A percentile compares a stretch with the other conserved stretches of the same genome.
Conservation (phyloP, 208 protist genomes). For the Crithidia sp. region DNA sequence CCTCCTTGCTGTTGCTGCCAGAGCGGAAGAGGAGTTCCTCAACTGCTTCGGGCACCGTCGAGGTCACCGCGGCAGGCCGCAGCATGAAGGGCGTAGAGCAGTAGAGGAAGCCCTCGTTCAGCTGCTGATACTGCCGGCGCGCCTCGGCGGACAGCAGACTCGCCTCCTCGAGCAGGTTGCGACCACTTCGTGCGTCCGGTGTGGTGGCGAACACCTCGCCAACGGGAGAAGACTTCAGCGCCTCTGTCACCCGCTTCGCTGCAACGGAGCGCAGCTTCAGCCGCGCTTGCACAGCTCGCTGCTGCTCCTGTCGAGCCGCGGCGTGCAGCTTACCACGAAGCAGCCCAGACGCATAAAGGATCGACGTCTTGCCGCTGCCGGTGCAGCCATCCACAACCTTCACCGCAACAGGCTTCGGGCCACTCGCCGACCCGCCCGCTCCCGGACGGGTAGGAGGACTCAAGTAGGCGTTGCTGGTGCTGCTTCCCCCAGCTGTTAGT, state of each 20-base stretch:
- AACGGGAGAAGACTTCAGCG: slow-evolving; percentile 18
- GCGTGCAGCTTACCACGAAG: slow-evolving; percentile 59
- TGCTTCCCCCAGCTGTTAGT: not conserved
- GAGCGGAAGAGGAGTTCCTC: slow-evolving; percentile 27
- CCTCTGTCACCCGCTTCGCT: slow-evolving; percentile 26
- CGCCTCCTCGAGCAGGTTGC: slow-evolving; percentile 51
- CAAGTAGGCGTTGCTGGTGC: slow-evolving; percentile 9
- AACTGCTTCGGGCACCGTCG: slow-evolving; percentile 29
- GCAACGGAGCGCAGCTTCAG: slow-evolving; percentile 47
- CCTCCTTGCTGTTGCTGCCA: not conserved
- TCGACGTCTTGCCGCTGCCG: slow-evolving; percentile 78
- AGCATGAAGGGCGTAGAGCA: slow-evolving; percentile 74
- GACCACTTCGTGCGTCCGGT: slow-evolving; percentile 8
- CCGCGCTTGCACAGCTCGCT: slow-evolving; percentile 38
- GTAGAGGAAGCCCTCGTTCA: slow-evolving; percentile 56
- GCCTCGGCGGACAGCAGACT: slow-evolving; percentile 19
- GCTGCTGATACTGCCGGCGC: slow-evolving; percentile 31
- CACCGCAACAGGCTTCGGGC: slow-evolving; percentile 32
- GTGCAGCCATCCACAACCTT: slow-evolving; percentile 56
- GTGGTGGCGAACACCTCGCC: slow-evolving; percentile 22
- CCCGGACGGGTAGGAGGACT: slow-evolving; percentile 8
- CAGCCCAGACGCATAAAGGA: slow-evolving; percentile 61
- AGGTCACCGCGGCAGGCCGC: slow-evolving; percentile 31
- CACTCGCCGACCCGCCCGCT: not conserved
- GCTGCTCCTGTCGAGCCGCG: slow-evolving; percentile 60